Conservation (phyloP, 768 basidiomycete genomes). For the Aureoboletus auriporus region DNA sequence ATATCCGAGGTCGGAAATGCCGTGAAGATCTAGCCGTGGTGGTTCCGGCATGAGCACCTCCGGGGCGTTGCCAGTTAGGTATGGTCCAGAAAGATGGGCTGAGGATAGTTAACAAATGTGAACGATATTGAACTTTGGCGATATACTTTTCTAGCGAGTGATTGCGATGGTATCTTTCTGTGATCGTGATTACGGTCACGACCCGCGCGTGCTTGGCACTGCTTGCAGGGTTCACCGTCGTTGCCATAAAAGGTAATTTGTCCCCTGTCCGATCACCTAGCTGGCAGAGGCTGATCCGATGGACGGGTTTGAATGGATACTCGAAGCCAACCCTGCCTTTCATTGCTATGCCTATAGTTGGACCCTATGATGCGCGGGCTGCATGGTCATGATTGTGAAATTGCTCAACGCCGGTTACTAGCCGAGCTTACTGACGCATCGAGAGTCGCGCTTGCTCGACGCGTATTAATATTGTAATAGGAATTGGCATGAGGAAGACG, state of each 20-base stretch:
- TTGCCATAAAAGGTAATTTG: neutral
- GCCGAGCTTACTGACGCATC: conserved; percentile 2
- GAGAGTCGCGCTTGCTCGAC: conserved; percentile 2
- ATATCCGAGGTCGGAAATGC: conserved; percentile 1
- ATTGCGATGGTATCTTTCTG: neutral
- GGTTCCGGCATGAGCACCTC: neutral
- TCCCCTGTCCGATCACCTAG: too few species aligned
- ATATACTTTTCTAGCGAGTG: too few species aligned
- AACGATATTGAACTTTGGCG: too few species aligned
- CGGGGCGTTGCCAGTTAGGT: neutral
- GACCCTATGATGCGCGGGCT: conserved; percentile 15
- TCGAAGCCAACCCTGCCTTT: neutral
- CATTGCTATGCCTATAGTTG: conserved; percentile 5
- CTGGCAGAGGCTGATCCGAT: neutral
- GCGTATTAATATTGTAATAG: neutral
- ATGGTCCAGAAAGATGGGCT: too few species aligned
- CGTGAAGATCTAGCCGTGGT: neutral
- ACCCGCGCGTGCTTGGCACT: too few species aligned
- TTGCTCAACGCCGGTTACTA: neutral
- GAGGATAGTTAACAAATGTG: too few species aligned
- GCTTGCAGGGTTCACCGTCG: neutral
- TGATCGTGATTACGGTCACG: neutral
- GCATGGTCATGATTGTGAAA: neutral
- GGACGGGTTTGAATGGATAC: neutral
- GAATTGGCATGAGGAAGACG: conserved; percentile 11